Percentiles rank a stretch among this genome's conserved stretches.
These are phyloP conservation scores for Bjerkandera adusta DNA, from an alignment of 1,284 basidiomycete genomes.

Conservation along the genomic window DNA sequence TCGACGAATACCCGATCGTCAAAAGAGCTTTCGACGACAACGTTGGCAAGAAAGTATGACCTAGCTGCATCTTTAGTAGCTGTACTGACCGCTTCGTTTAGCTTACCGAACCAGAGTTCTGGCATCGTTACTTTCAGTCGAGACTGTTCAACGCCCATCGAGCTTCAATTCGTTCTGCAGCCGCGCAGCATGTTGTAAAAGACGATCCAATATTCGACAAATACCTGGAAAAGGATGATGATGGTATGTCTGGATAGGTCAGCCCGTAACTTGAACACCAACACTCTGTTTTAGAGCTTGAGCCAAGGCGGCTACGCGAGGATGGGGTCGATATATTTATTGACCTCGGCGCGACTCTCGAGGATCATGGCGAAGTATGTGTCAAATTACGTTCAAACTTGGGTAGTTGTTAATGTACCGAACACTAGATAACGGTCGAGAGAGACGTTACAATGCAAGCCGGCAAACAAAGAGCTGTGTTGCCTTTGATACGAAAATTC, in stretches of 20 bases:
- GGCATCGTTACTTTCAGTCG: slow-evolving; percentile 95
- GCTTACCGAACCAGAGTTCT: slow-evolving; percentile 91
- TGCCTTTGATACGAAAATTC: slow-evolving; percentile 95
- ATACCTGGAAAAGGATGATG: slow-evolving; percentile 93
- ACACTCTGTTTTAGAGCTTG: slow-evolving; percentile 54
- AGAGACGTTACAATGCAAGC: slow-evolving; percentile 96
- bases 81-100: slow-evolving; percentile 31
- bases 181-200: slow-evolving; percentile 81
- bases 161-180: slow-evolving; percentile 87
- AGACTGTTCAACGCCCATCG: slow-evolving; percentile 94
- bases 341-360: slow-evolving; percentile 84
- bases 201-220: slow-evolving; percentile 95
- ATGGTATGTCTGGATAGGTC: slow-evolving; percentile 53
- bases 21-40: slow-evolving; percentile 91
- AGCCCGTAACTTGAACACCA: neutral
- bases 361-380: slow-evolving; percentile 86
- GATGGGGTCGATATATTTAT: slow-evolving; percentile 79
- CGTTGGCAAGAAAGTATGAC: slow-evolving; percentile 77
- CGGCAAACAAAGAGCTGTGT: slow-evolving; percentile 80
- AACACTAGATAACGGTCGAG: slow-evolving; percentile 62
- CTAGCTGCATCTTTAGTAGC: slow-evolving; percentile 14
- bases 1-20: slow-evolving; percentile 97
- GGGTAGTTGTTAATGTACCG: neutral
- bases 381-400: slow-evolving; percentile 8
- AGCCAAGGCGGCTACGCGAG: slow-evolving; percentile 70